A percentile compares a stretch with the other conserved stretches of the same genome.
Conservation (phyloP, 192 early-diverging fungal genomes). For the Linnemannia elongata region DNA sequence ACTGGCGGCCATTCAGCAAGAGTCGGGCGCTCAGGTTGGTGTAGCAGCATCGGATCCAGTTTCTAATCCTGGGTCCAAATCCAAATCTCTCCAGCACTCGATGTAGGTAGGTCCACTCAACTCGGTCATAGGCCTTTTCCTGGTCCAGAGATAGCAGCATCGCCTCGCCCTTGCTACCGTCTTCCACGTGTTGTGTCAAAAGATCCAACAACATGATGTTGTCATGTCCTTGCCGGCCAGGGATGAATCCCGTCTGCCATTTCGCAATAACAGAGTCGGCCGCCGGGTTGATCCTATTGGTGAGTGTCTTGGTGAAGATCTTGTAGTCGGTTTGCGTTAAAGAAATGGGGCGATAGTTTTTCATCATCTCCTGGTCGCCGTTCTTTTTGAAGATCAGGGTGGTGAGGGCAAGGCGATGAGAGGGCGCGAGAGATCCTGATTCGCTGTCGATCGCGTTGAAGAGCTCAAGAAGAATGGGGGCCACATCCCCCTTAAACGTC, state of each 20-base stretch:
- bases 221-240: neutral
- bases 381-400: neutral
- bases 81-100: constrained; percentile 1
- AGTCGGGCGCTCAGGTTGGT: neutral
- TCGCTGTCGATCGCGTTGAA: neutral
- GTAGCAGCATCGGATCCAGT: constrained; percentile 11
- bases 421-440: neutral
- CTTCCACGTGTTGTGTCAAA: constrained; percentile 7
- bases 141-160: constrained; percentile 28
- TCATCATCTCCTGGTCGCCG: neutral
- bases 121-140: constrained; percentile 46
- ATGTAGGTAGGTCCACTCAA: constrained; percentile 25
- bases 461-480: neutral
- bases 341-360: constrained; percentile 31
- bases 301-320: constrained; percentile 29
- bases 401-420: neutral
- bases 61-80: neutral
- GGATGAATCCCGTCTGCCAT: constrained; percentile 24
- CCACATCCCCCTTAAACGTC: neutral
- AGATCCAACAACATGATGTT: too few species aligned
- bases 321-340: constrained; percentile 34
- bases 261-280: neutral
- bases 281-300: neutral
- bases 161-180: constrained; percentile 10
- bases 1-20: neutral